These are phyloP conservation scores for Fusarium sp. DNA, from an alignment of 2,329 filamentous ascomycete species.

Conservation along the genomic window DNA sequence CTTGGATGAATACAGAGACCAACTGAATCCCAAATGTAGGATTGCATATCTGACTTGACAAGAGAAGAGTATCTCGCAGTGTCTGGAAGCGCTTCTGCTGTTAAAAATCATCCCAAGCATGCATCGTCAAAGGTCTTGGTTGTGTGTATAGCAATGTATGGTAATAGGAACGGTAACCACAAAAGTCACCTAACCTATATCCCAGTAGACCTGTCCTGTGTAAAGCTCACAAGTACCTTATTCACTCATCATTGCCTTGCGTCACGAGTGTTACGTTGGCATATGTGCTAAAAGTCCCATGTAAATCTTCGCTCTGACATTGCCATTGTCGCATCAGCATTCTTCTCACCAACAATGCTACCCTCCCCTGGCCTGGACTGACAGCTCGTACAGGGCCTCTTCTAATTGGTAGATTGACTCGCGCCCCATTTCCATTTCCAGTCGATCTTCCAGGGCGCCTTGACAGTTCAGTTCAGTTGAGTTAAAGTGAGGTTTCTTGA, in stretches of 20 bases:
- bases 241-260: not conserved
- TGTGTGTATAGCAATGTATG: not conserved
- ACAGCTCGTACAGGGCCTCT: slow-evolving; percentile 7
- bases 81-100: not conserved
- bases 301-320: slow-evolving; percentile 2
- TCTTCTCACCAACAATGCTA: slow-evolving; percentile 10
- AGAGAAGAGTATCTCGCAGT: not conserved
- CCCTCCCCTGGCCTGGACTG: slow-evolving; percentile 9
- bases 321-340: not conserved
- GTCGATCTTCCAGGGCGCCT: slow-evolving; percentile 10
- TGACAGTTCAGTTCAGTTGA: not conserved
- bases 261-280: slow-evolving; percentile 4
- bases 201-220: not conserved
- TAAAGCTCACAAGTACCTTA: not conserved
- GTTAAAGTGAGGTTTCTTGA: slow-evolving; percentile 1
- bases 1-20: not conserved
- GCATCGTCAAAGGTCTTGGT: not conserved
- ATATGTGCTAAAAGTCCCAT: not conserved
- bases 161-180: not conserved
- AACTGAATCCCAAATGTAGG: not conserved
- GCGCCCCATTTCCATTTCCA: not conserved
- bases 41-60: not conserved
- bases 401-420: slow-evolving; percentile 1
- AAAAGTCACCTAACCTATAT: not conserved
- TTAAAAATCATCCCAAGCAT: not conserved